A percentile compares a stretch with the other conserved stretches of the same genome.
Evolutionary conservation across 2,329 filamentous ascomycete species (phyloP).

Genomic region (Aspergillus proliferans): DNA sequence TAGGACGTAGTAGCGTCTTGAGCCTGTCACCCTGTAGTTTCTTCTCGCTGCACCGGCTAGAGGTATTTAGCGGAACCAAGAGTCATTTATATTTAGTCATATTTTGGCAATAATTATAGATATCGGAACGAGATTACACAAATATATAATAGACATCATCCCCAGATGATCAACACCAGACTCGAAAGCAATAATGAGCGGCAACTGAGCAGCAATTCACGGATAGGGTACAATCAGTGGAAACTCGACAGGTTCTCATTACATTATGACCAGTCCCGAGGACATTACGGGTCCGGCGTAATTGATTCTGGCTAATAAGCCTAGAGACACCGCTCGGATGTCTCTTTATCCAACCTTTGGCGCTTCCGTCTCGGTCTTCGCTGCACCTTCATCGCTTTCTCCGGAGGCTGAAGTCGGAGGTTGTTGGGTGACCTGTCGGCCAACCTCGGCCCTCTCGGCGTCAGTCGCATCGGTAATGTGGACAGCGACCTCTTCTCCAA

Average conservation of each 20-base stretch:
- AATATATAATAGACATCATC: no score
- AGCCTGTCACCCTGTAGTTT: no score
- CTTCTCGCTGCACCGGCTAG: background rate
- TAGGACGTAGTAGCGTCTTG: background rate
- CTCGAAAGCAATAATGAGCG: no score
- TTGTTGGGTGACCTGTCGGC: conserved; percentile 10
- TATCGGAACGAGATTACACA: no score
- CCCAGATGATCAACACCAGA: no score
- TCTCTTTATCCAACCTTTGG: background rate
- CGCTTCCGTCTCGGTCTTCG: background rate
- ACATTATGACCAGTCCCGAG: background rate
- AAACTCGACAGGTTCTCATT: background rate
- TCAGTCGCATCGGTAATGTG: conserved; percentile 41
- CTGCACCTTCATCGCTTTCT: background rate
- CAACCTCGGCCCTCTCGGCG: conserved; percentile 24
- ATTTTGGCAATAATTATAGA: no score
- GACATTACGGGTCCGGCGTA: background rate
- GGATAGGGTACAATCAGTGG: background rate
- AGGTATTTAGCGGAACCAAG: background rate
- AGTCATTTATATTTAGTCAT: no score
- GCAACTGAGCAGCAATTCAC: no score
- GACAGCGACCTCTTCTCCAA: conserved; percentile 48
- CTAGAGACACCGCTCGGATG: background rate
- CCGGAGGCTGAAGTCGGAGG: background rate
- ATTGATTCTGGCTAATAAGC: background rate